Evolutionary conservation across 23 red algal species (phyloP), one percentile per base, ranked within the genome.

Genomic region (Cyanidioschyzon merolae): DNA sequence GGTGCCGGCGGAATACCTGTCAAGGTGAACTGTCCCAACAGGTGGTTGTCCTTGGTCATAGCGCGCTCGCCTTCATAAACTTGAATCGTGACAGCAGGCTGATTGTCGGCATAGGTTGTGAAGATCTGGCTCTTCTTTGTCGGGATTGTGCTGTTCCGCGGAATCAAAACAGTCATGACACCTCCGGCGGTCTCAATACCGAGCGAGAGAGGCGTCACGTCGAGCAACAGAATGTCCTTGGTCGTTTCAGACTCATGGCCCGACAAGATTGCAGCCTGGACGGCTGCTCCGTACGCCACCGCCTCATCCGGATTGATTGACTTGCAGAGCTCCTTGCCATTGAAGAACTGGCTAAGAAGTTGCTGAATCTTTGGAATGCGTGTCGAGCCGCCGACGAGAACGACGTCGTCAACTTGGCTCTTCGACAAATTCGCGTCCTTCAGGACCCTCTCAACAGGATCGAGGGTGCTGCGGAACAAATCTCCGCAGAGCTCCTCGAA

Each of bases 281-380:
- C 94, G 1, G 94, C 94, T 7, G 94, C 94, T 75, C 94, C 94
- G 57, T 98, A 91, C 7, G 94, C 94, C 16, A 98, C 94, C 34
- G 94, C 94, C 68, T 98, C 94, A 83, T 98, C 94, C 0, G 94
- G 94, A 74, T 98, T 98, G 38, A 98, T 98, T 79, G 83, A 90
- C 74, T 98, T 98, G 83, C 86, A 92, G 79, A 98, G 87, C 74
- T 98, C 94, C 78, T 98, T 98, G 75, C 94, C 94, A 35, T 71
- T 71, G 94, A 98, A 98, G 80, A 98, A 98, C 84, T 98, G 87
- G 18, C 79, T 75, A 27, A 98, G 82, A 0, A 98, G 82, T n/a
- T 80, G 80, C 79, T 98, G 94, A 3, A 98, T 86, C 76, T 98
- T 98, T 0, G 94, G 94, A 77, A 98, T 91, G 76, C 94, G 94